Evolutionary conservation across 192 early-diverging fungal species (phyloP).

Genomic region (Coemansia sp.): DNA sequence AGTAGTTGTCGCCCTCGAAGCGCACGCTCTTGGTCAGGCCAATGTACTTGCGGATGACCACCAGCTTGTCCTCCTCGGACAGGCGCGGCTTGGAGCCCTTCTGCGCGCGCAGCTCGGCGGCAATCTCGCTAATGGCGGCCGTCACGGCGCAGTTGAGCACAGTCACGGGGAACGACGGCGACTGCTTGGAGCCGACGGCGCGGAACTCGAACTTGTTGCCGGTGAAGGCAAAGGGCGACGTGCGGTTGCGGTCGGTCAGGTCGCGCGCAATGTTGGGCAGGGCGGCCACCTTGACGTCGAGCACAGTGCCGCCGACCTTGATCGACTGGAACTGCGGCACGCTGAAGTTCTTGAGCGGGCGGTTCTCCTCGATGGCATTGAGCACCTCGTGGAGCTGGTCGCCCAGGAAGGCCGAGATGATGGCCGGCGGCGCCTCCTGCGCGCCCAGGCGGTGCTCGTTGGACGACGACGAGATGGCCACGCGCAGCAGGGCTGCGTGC

Average conservation of each 20-base stretch:
- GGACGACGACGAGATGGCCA: slow-evolving; percentile 89
- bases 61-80: slow-evolving; percentile 86
- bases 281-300: slow-evolving; percentile 94
- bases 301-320: slow-evolving; percentile 91
- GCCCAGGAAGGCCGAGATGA: slow-evolving; percentile 98
- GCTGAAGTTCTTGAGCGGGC: slow-evolving; percentile 84
- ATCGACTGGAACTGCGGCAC: slow-evolving; percentile 91
- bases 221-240: slow-evolving; percentile 99
- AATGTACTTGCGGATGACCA: slow-evolving; percentile 87
- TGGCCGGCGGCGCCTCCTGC: slow-evolving; percentile 96
- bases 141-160: slow-evolving; percentile 93
- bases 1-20: slow-evolving; percentile 99
- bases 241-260: slow-evolving; percentile 99
- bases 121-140: slow-evolving; percentile 75
- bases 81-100: slow-evolving; percentile 77
- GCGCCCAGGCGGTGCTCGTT: slow-evolving; percentile 99
- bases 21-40: slow-evolving; percentile 69
- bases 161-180: slow-evolving; percentile 94
- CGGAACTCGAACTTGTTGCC: slow-evolving; percentile 99
- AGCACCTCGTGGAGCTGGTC: slow-evolving; percentile 96
- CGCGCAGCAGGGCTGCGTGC: slow-evolving; percentile 90
- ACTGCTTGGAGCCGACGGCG: slow-evolving; percentile 98
- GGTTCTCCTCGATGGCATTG: slow-evolving; percentile 87
- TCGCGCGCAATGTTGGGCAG: slow-evolving; percentile 93
- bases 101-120: slow-evolving; percentile 74